Conservation (phyloP, 768 basidiomycete genomes). For the Xerocomellus amylosporus region DNA sequence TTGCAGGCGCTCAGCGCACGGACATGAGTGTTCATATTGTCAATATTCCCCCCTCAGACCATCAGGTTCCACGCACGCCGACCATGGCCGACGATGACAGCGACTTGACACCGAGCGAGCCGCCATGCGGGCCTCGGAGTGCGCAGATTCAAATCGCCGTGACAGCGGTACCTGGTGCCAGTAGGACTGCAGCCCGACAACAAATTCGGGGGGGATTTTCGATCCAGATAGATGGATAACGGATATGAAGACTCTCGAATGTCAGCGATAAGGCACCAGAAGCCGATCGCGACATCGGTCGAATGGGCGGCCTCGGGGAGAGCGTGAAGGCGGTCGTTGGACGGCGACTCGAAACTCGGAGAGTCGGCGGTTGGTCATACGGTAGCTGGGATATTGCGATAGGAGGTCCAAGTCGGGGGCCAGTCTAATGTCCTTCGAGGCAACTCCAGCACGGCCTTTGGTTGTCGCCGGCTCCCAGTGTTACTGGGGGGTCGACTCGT, state of each 20-base stretch:
- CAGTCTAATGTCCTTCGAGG: background rate
- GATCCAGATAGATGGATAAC: background rate
- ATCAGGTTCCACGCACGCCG: background rate
- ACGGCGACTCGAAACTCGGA: background rate
- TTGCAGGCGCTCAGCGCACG: background rate
- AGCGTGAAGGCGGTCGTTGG: background rate
- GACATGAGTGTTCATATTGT: background rate
- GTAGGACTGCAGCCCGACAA: too few species aligned
- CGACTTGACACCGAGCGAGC: background rate
- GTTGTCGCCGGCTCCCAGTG: background rate
- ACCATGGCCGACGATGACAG: background rate
- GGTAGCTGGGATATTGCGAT: background rate
- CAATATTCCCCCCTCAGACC: background rate
- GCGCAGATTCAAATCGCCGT: background rate
- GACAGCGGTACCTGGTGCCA: background rate
- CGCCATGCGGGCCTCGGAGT: background rate
- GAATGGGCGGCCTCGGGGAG: constrained; percentile 1
- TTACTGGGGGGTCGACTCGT: background rate
- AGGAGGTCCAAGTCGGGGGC: background rate
- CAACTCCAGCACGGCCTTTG: background rate
- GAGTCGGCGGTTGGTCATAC: background rate
- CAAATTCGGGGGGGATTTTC: background rate
- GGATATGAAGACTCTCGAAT: background rate
- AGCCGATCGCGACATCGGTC: background rate
- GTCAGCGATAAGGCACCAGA: background rate